Evolutionary conservation across 768 basidiomycete species (phyloP), one percentile per base, ranked within the genome.

Genomic region (Obba rivulosa): DNA sequence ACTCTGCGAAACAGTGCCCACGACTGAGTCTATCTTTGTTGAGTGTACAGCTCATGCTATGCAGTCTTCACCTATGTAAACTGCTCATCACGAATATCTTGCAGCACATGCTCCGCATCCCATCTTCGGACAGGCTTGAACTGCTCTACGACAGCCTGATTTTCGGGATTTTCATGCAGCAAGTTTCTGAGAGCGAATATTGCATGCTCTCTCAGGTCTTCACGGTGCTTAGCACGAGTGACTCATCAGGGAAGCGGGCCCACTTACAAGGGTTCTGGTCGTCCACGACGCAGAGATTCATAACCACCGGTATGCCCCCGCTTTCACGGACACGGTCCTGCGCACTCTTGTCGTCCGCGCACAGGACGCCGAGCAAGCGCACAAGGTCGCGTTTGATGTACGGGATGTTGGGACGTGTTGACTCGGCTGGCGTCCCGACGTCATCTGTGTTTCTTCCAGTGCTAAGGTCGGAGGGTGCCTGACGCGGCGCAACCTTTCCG

Each of bases 171-270:
- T 34, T 75, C 72, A 54, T 84, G 74, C 48, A 97, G 73, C 10
- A 95, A 65, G 64, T 88, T 90, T 38, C 81, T 80, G 17, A 96
- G 71, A 17, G 91, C 77, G 54, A 96, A 83, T 36, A 97, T 79
- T 2, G 93, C 92, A 61, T 96, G 90, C 68, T 97, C 94, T 17
- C 92, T 84, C 41, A 98, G 70, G 67, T 91, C 94, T 92, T 31
- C 13, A 7, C 13, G 28, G 60, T 28, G 46, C 13, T 22, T n/a
- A 23, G 24, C 20, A 23, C n/a, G n/a, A 31, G 16, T 28, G 34
- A 16, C 9, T 21, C 9, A 41, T 21, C 42, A 35, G n/a, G 25
- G 7, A 41, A 36, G 10, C 18, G 21, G 24, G 37, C 37, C 21
- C 31, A 80, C 92, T 67, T 64, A 95, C 93, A 93, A 34, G 93